phyloP scores from a whole-genome alignment of 140 eudicot genomes.

The Senecio squalidus region DNA sequence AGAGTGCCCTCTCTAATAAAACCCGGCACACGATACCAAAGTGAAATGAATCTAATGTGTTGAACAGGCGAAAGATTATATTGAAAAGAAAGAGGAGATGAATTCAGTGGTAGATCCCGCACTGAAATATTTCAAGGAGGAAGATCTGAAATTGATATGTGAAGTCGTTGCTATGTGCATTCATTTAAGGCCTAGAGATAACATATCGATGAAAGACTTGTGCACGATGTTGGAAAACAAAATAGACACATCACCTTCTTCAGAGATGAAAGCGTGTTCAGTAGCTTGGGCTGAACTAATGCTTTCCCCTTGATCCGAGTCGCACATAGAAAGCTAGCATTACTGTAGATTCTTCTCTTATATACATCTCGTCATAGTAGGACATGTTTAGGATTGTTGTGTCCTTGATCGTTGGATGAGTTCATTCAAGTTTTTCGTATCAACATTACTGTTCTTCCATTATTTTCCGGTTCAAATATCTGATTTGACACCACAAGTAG shows the following conservation, averaged over 20 bases:
- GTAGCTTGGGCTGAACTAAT: conserved; percentile 97
- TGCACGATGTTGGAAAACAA: conserved; percentile 59
- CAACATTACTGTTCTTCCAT: too few relatives aligned
- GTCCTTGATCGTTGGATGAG: conserved; percentile 18
- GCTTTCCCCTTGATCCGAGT: conserved; percentile 48
- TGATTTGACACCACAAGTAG: too few relatives aligned
- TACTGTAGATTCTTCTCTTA: conserved; percentile 17
- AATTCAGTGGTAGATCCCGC: conserved; percentile 61
- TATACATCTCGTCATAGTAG: conserved; percentile 6
- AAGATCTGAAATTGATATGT: conserved; percentile 66
- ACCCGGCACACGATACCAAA: neutral
- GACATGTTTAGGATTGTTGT: conserved; percentile 15
- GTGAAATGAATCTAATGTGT: conserved; percentile 1
- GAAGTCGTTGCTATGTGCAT: conserved; percentile 71
- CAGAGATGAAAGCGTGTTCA: conserved; percentile 64
- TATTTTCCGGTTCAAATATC: too few relatives aligned
- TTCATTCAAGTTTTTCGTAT: conserved; percentile 5
- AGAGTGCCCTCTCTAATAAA: neutral
- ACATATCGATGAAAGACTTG: conserved; percentile 54
- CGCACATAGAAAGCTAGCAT: neutral
- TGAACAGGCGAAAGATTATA: conserved; percentile 69
- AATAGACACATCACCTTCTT: conserved; percentile 65
- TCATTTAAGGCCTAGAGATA: conserved; percentile 38
- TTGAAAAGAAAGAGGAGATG: conserved; percentile 60
- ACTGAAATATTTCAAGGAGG: conserved; percentile 55